Conservation (phyloP, 2,329 filamentous ascomycete genomes). For the Clonostachys rosea region DNA sequence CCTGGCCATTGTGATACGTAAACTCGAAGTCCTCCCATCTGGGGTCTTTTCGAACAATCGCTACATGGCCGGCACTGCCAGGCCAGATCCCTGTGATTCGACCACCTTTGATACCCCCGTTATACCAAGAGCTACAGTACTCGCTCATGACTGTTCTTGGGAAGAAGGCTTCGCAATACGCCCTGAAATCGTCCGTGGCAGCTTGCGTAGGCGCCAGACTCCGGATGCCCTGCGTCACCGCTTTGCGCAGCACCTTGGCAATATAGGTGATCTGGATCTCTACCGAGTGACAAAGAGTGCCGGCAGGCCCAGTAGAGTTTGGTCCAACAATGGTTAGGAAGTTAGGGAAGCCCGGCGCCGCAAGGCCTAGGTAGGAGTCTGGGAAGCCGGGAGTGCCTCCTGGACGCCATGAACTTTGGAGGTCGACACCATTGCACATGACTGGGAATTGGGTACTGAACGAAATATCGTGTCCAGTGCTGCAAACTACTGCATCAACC, state of each 20-base stretch:
- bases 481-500: conserved; percentile 33
- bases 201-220: conserved; percentile 49
- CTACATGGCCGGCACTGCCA: conserved; percentile 59
- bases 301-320: conserved; percentile 52
- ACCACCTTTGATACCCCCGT: conserved; percentile 56
- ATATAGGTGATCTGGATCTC: conserved; percentile 64
- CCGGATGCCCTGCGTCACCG: conserved; percentile 60
- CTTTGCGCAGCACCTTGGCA: conserved; percentile 64
- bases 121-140: conserved; percentile 69
- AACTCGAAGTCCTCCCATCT: conserved; percentile 54
- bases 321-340: conserved; percentile 61
- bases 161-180: conserved; percentile 54
- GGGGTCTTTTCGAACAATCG: conserved; percentile 49
- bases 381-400: conserved; percentile 56
- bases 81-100: conserved; percentile 68
- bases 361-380: conserved; percentile 62
- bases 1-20: conserved; percentile 31
- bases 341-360: conserved; percentile 63
- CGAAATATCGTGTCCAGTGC: too few species aligned
- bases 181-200: conserved; percentile 60
- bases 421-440: too few species aligned
- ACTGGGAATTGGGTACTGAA: too few species aligned
- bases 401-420: conserved; percentile 9
- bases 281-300: conserved; percentile 62
- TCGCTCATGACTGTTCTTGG: conserved; percentile 50